Percentiles rank a stretch among this genome's conserved stretches.
Evolutionary conservation across 805 yeast genomes (phyloP).

Genomic region (Kuraishia piskuri): DNA sequence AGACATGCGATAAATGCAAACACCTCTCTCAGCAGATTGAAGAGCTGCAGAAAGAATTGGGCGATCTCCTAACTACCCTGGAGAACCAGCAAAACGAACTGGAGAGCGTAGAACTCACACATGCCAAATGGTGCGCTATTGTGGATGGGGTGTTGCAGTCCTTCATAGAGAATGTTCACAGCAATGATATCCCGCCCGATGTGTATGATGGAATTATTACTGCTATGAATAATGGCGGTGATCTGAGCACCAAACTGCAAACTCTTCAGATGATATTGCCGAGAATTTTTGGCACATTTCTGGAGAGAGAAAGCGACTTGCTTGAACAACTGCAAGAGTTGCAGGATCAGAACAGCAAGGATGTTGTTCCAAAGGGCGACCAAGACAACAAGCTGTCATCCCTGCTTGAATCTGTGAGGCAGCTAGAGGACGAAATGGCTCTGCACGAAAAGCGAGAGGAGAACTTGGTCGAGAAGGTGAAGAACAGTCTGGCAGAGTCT

Average conservation of each 20-base stretch:
- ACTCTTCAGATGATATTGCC: background rate
- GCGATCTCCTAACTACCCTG: background rate
- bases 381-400: background rate
- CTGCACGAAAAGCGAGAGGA: background rate
- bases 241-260: background rate
- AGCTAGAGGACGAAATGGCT: background rate
- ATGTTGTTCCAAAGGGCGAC: background rate
- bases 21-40: conserved; percentile 3
- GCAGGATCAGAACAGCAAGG: background rate
- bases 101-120: background rate
- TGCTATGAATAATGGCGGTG: background rate
- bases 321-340: background rate
- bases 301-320: background rate
- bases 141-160: background rate
- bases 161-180: background rate
- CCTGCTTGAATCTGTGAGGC: background rate
- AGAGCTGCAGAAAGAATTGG: conserved; percentile 1
- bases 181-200: background rate
- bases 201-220: no score
- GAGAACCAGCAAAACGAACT: background rate
- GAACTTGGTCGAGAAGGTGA: conserved; percentile 16
- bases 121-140: background rate
- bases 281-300: background rate
- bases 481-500: conserved; percentile 18
- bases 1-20: conserved; percentile 3